Conservation (phyloP, 2,329 filamentous ascomycete genomes). For the Cordyceps militaris region DNA sequence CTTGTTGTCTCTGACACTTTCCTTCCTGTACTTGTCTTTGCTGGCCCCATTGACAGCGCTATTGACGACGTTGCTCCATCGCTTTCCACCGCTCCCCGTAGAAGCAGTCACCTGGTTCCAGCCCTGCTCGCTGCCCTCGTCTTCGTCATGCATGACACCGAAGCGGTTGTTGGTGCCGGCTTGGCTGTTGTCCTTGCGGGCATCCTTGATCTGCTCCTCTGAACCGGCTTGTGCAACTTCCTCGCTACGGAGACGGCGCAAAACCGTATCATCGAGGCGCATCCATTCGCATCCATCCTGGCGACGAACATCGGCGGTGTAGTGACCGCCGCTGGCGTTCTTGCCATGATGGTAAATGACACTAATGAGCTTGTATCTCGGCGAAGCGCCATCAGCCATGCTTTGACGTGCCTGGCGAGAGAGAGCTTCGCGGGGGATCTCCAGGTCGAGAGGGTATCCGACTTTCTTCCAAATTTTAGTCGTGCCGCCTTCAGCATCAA, state of each 20-base stretch:
- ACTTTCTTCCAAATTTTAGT: slow-evolving; percentile 99
- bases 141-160: slow-evolving; percentile 60
- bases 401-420: slow-evolving; percentile 63
- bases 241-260: slow-evolving; percentile 75
- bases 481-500: slow-evolving; percentile 78
- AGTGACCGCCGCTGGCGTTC: slow-evolving; percentile 91
- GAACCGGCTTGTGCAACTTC: slow-evolving; percentile 82
- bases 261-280: slow-evolving; percentile 86
- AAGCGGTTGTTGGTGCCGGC: slow-evolving; percentile 60
- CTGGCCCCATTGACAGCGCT: slow-evolving; percentile 44
- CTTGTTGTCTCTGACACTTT: slow-evolving; percentile 81
- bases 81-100: slow-evolving; percentile 56
- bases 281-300: slow-evolving; percentile 97
- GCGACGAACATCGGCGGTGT: slow-evolving; percentile 92
- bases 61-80: slow-evolving; percentile 62
- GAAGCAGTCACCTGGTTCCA: slow-evolving; percentile 74
- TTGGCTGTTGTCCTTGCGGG: slow-evolving; percentile 20
- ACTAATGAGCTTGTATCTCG: slow-evolving; percentile 77
- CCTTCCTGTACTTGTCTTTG: slow-evolving; percentile 52
- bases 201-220: slow-evolving; percentile 60
- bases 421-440: slow-evolving; percentile 86
- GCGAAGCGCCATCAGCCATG: slow-evolving; percentile 59
- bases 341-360: slow-evolving; percentile 98
- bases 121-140: slow-evolving; percentile 58
- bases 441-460: slow-evolving; percentile 88